phyloP scores from a whole-genome alignment of 140 eudicot species.

The Senecio squalidus region DNA sequence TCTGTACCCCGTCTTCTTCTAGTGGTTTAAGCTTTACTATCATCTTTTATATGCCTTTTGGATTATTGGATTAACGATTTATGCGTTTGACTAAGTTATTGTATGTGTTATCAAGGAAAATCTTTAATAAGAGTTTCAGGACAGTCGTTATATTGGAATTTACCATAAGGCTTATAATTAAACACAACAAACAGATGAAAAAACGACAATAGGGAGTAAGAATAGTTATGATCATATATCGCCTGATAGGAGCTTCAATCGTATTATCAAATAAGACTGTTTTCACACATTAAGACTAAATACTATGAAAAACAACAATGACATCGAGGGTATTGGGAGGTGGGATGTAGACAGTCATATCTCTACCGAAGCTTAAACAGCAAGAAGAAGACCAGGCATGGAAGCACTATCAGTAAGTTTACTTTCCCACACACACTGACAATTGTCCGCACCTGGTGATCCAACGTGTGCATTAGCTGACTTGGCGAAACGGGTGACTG shows the following conservation, averaged over 20 bases:
- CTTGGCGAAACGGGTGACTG: conserved; percentile 51
- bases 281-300: no score
- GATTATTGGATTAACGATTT: not conserved
- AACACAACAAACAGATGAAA: no score
- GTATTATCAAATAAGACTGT: no score
- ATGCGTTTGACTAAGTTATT: not conserved
- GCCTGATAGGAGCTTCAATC: no score
- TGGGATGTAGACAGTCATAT: no score
- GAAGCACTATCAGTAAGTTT: conserved; percentile 24
- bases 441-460: conserved; percentile 12
- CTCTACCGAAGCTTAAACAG: conserved; percentile 19
- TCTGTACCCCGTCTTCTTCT: conserved; percentile 16
- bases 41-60: not conserved
- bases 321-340: no score
- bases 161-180: no score
- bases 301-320: no score
- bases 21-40: not conserved
- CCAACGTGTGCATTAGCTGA: conserved; percentile 1
- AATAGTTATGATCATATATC: no score
- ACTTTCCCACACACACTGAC: conserved; percentile 36
- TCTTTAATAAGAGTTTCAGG: no score
- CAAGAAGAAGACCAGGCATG: conserved; percentile 27
- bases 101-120: not conserved
- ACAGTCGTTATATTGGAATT: no score
- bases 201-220: no score